Base-by-base conservation (phyloP, 106 monocot species). In the Gastrodia elata region DNA sequence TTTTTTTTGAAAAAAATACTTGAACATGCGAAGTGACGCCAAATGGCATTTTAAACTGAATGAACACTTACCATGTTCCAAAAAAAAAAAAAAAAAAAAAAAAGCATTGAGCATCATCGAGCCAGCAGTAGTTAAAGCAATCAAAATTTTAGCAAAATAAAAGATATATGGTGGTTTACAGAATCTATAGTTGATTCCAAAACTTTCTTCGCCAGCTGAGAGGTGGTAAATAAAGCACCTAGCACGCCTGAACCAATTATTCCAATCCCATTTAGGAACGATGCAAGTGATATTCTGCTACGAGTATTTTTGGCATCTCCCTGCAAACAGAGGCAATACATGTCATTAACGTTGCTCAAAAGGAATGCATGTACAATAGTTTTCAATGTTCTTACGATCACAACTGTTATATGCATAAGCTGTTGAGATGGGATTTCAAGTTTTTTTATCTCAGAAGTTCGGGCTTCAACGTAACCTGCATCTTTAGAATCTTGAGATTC, bases 211-310 rank as follows among this genome's bases (percentile, higher is more conserved):
- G 92, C 89, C 73, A 81, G 80, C 73, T 69, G 71, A 77, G 95
- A 89, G 56, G 38, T 77, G 59, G 87, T 84, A 84, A 85, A 92
- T 75, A 96, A 75, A 65, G 87, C 87, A 82, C 82, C 91, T 39
- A 96, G 85, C 72, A 96, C 85, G 69, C 91, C 92, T 35, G 87
- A 84, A 3, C 82, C 85, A 80, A 86, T 44, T 80, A 96, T 81
- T 73, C 87, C 92, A 80, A 92, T 25, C 35, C 9, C 77, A 81
- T 86, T 89, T 20, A 84, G 68, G 35, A 92, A 35, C 65, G 87
- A 72, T 24, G 83, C 8, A 76, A 84, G 75, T 74, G 81, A 32
- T 79, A 71, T 89, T 70, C 58, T 79, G 20, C 77, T 64, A 71
- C 70, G 30, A 68, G 39, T 67, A 73, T 79, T 76, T 72, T 59